phyloP scores from a whole-genome alignment of 306 rosid genomes.

The Cicer judaicum region DNA sequence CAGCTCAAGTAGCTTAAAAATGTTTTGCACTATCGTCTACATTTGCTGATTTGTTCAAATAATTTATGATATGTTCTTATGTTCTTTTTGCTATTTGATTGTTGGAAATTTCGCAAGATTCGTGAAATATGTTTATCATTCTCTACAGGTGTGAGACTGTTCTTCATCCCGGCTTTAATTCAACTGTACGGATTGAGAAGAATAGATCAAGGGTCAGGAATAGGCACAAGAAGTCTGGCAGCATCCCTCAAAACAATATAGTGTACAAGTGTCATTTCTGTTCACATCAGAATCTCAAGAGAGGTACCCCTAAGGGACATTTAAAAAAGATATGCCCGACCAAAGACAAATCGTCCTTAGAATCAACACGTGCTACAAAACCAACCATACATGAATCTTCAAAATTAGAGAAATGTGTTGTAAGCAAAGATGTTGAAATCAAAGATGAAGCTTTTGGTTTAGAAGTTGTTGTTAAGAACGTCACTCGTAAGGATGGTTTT shows the following conservation, averaged over 20 bases:
- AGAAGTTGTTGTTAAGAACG: constrained; percentile 4
- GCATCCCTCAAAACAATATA: constrained; percentile 57
- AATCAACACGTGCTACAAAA: constrained; percentile 40
- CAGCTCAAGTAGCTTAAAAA: not conserved
- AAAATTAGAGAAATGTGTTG: constrained; percentile 40
- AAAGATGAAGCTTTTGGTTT: constrained; percentile 41
- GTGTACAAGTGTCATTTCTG: constrained; percentile 75
- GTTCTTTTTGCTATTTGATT: constrained; percentile 2
- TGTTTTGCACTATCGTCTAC: not conserved
- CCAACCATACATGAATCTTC: constrained; percentile 16
- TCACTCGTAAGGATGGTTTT: constrained; percentile 23
- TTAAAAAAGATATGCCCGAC: constrained; percentile 57
- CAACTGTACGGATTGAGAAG: constrained; percentile 69
- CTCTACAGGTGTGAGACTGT: constrained; percentile 74
- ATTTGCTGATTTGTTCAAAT: constrained; percentile 9
- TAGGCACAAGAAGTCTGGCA: constrained; percentile 44
- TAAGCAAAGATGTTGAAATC: constrained; percentile 19
- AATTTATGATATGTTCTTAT: not conserved
- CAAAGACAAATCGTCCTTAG: constrained; percentile 44
- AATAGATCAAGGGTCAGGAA: constrained; percentile 52
- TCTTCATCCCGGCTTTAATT: constrained; percentile 77
- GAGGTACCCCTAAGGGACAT: constrained; percentile 69
- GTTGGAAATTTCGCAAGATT: constrained; percentile 3
- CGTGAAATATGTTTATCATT: not conserved
- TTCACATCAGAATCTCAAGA: constrained; percentile 62